phyloP scores from a whole-genome alignment of 2,329 filamentous ascomycete species.

The Clarireedia sp. region DNA sequence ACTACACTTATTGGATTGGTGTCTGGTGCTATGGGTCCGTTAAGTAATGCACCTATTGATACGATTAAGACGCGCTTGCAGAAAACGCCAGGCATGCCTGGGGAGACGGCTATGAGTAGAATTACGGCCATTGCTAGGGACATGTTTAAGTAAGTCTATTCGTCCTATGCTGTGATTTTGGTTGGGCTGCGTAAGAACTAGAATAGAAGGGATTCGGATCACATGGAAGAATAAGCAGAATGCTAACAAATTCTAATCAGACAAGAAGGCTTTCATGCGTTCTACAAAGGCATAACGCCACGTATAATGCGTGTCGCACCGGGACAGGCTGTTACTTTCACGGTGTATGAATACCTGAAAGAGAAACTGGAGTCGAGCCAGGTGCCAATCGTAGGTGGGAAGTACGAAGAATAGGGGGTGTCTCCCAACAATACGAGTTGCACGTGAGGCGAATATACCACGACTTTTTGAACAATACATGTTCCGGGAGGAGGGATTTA shows the following conservation, averaged over 20 bases:
- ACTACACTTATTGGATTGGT: conserved; percentile 83
- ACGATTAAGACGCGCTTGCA: conserved; percentile 98
- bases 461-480: background rate
- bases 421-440: no score
- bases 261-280: conserved; percentile 87
- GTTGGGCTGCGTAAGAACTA: no score
- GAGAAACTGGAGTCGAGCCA: conserved; percentile 60
- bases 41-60: conserved; percentile 96
- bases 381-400: conserved; percentile 49
- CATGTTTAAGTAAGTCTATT: conserved; percentile 63
- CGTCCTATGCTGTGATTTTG: no score
- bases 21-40: conserved; percentile 86
- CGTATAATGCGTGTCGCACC: conserved; percentile 96
- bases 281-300: conserved; percentile 98
- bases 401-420: conserved; percentile 55
- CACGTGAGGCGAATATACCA: no score
- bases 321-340: conserved; percentile 74
- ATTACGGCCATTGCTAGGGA: conserved; percentile 72
- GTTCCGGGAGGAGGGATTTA: no score
- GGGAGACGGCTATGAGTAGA: conserved; percentile 70
- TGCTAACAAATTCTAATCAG: conserved; percentile 34
- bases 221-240: background rate
- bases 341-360: conserved; percentile 71
- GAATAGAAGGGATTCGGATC: background rate
- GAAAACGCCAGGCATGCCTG: conserved; percentile 74